Conservation (phyloP, 139 green algal species). For the Raphidocelis subcapitata region DNA sequence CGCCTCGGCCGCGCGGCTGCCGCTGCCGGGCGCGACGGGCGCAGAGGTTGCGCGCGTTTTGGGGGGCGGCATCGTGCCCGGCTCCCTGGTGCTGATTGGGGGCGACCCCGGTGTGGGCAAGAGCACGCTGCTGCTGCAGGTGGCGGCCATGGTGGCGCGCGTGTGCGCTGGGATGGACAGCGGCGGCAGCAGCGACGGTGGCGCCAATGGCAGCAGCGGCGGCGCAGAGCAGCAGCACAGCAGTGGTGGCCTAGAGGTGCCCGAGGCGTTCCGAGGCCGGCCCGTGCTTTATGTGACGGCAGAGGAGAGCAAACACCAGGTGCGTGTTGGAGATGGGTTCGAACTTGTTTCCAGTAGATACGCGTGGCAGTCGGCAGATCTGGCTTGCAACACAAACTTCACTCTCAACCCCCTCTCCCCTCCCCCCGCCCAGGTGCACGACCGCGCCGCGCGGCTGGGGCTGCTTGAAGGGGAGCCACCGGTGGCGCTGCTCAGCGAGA, state of each 20-base stretch:
- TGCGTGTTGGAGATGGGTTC: no score
- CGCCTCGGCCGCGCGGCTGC: constrained; percentile 41
- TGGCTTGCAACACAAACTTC: no score
- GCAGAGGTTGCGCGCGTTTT: constrained; percentile 81
- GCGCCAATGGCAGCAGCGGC: background rate
- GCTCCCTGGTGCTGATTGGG: constrained; percentile 85
- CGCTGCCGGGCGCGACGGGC: constrained; percentile 41
- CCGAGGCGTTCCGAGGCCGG: background rate
- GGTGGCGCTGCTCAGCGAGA: no score
- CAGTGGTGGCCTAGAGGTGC: background rate
- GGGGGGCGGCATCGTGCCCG: constrained; percentile 90
- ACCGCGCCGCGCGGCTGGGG: constrained; percentile 70
- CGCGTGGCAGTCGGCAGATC: no score
- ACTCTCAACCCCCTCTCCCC: no score
- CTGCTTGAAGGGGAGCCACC: no score
- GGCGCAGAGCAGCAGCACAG: background rate
- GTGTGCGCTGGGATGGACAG: background rate
- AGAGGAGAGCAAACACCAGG: constrained; percentile 73
- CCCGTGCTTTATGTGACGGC: constrained; percentile 81
- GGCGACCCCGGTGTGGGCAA: constrained; percentile 98
- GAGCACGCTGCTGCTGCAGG: constrained; percentile 92
- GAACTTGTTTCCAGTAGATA: no score
- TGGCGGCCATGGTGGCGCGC: constrained; percentile 41
- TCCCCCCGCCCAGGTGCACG: constrained; percentile 77
- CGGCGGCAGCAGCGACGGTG: background rate